Conservation (phyloP, 1,284 basidiomycete species). For the Sporisorium sorghi region DNA sequence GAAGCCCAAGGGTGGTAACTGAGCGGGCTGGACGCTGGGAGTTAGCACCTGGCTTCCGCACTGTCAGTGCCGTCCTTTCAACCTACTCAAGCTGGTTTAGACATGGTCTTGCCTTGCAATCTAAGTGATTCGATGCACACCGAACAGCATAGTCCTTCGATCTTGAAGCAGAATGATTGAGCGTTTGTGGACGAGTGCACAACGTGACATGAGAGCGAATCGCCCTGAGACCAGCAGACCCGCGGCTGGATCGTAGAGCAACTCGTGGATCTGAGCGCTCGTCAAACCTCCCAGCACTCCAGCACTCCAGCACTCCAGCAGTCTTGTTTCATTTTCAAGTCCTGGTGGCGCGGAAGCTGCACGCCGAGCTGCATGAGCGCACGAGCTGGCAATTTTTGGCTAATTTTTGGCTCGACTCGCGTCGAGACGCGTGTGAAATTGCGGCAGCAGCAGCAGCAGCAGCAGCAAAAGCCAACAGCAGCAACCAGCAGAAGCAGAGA, state of each 20-base stretch:
- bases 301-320: neutral
- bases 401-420: slow-evolving; percentile 4
- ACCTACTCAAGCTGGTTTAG: neutral
- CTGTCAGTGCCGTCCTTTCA: neutral
- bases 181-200: too few species aligned
- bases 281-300: too few species aligned
- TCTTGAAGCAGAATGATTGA: too few species aligned
- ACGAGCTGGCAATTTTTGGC: neutral
- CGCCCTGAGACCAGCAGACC: neutral
- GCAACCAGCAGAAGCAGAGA: too few species aligned
- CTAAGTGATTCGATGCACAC: too few species aligned
- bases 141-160: too few species aligned
- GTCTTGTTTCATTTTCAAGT: too few species aligned
- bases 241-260: too few species aligned
- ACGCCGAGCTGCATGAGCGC: slow-evolving; percentile 34
- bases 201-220: neutral
- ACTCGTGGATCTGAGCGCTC: too few species aligned
- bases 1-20: slow-evolving; percentile 2
- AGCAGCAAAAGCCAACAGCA: too few species aligned
- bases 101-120: neutral
- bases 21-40: too few species aligned
- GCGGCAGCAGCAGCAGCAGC: neutral
- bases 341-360: slow-evolving; percentile 19
- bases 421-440: slow-evolving; percentile 19
- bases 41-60: too few species aligned